These are phyloP conservation scores for Pseudocercospora fuligena DNA, from an alignment of 2,329 filamentous ascomycete species.

Conservation along the genomic window DNA sequence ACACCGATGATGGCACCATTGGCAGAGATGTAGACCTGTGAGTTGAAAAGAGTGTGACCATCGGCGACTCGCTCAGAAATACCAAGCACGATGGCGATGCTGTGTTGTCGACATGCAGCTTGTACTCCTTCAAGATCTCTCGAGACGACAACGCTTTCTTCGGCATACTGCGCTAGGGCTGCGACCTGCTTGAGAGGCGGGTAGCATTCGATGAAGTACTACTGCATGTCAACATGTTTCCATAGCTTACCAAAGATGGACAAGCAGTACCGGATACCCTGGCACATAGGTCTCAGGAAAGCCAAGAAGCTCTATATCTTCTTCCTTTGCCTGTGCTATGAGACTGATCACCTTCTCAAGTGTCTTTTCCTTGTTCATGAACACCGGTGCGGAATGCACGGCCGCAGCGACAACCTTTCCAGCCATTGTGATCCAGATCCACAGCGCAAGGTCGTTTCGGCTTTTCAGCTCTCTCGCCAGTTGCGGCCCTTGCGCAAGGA, in stretches of 20 bases:
- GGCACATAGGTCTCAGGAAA: background rate
- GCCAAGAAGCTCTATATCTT: background rate
- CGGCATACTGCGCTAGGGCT: background rate
- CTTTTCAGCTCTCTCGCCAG: no score
- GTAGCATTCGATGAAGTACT: background rate
- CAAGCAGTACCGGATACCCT: background rate
- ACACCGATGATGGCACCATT: background rate
- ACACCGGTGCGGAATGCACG: background rate
- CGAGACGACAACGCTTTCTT: background rate
- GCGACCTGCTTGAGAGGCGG: background rate
- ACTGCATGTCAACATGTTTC: background rate
- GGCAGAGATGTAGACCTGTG: background rate
- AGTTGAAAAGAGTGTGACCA: background rate
- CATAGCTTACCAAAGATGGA: background rate
- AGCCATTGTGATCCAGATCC: background rate
- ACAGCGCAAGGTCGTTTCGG: no score
- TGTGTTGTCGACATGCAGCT: background rate
- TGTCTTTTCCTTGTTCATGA: slow-evolving; percentile 1
- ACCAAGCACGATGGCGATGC: slow-evolving; percentile 2
- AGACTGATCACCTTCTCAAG: background rate
- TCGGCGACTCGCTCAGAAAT: background rate
- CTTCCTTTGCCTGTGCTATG: background rate
- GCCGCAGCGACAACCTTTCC: background rate
- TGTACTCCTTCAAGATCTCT: background rate
- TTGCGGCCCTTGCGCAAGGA: no score